Evolutionary conservation across 768 basidiomycete genomes (phyloP).

Genomic region (Boletus barrowsii): DNA sequence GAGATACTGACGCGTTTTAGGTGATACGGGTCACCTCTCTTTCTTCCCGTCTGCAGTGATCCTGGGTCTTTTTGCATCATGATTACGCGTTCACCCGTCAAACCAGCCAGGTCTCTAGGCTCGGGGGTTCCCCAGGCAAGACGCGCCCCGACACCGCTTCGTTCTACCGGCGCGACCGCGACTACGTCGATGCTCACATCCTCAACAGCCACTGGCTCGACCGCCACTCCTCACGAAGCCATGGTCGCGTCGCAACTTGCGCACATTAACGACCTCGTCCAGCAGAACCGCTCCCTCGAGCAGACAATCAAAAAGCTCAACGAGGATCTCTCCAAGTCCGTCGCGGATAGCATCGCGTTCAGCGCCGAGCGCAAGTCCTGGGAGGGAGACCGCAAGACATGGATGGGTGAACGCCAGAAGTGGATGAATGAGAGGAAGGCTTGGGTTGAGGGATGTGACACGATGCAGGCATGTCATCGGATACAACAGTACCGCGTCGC

Average conservation of each 20-base stretch:
- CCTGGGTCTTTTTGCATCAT: conserved; percentile 10
- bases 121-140: conserved; percentile 10
- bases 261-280: conserved; percentile 73
- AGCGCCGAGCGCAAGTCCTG: conserved; percentile 37
- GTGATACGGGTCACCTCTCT: background rate
- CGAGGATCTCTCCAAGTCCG: conserved; percentile 43
- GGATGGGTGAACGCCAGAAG: conserved; percentile 30
- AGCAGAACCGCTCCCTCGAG: conserved; percentile 63
- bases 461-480: conserved; percentile 59
- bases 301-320: conserved; percentile 54
- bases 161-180: conserved; percentile 17
- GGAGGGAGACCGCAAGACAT: conserved; percentile 27
- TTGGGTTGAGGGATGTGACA: conserved; percentile 63
- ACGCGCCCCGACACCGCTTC: conserved; percentile 21
- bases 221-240: conserved; percentile 38
- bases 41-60: background rate
- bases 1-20: conserved; percentile 1
- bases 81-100: conserved; percentile 31
- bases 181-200: conserved; percentile 28
- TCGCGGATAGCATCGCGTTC: conserved; percentile 31
- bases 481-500: conserved; percentile 60
- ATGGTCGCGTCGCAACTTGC: conserved; percentile 59
- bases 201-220: conserved; percentile 28
- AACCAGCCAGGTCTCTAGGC: conserved; percentile 11
- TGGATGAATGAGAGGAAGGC: conserved; percentile 52